Evolutionary conservation across 176 grass and related monocot species (phyloP).

Genomic region (Oryza glaberrima): DNA sequence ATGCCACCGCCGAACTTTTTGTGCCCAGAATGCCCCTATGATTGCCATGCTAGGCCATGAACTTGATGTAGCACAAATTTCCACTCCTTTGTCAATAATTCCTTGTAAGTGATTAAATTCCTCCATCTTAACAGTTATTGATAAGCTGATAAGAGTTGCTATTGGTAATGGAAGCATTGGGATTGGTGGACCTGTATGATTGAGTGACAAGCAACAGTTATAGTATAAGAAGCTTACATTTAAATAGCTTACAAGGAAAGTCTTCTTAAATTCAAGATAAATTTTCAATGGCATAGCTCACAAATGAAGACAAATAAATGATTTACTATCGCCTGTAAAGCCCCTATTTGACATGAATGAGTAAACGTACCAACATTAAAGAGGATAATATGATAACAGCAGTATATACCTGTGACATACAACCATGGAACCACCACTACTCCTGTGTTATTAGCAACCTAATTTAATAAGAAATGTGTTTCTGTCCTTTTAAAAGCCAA

Average conservation of each 20-base stretch:
- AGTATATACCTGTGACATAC: not conserved
- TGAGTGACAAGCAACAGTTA: not conserved
- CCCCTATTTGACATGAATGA: not conserved
- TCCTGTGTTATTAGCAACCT: too few species aligned
- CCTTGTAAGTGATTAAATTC: slow-evolving; percentile 52
- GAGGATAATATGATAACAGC: not conserved
- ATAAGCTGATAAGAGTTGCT: slow-evolving; percentile 72
- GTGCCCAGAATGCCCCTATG: slow-evolving; percentile 76
- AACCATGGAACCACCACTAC: too few species aligned
- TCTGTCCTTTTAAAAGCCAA: not conserved
- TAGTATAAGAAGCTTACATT: not conserved
- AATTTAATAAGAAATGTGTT: not conserved
- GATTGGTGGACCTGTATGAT: slow-evolving; percentile 49
- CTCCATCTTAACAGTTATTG: slow-evolving; percentile 83
- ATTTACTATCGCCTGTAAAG: slow-evolving; percentile 4
- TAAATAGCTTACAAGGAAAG: not conserved
- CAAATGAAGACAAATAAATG: not conserved
- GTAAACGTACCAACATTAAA: not conserved
- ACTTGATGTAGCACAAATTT: slow-evolving; percentile 72
- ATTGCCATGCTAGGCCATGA: slow-evolving; percentile 83
- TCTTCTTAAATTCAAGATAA: not conserved
- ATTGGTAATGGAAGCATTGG: slow-evolving; percentile 90
- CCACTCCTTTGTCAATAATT: slow-evolving; percentile 57
- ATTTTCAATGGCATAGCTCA: slow-evolving; percentile 1
- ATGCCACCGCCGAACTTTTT: slow-evolving; percentile 79